Evolutionary conservation across 1,139 yeast genomes (phyloP), one percentile per base, ranked within the genome.

Genomic region (Torulaspora globosa): DNA sequence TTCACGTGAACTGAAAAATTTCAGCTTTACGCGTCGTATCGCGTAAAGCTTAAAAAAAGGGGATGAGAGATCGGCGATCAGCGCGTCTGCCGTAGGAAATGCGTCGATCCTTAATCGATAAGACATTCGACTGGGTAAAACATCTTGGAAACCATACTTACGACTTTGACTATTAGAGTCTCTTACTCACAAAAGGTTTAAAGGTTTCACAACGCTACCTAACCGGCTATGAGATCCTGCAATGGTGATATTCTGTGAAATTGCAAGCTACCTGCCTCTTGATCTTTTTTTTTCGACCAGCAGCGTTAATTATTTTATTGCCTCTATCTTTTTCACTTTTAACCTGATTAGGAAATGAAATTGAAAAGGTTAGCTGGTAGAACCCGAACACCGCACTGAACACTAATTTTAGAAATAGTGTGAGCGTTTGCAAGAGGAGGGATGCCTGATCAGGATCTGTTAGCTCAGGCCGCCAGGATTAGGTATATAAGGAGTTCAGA

Each of bases 241-340:
- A 5, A 21, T 21, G 6, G 9, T 21, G 19, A 3, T 18, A 3
- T n/a, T n/a, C n/a, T n/a, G n/a, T n/a, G n/a, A n/a, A n/a, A n/a
- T 18, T 3, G 19, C 4, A 18, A 18, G 5, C 19, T 18, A 18
- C 19, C 19, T 3, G 27, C 27, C 9, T 9, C 3, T 3, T 11
- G 3, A 4, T 29, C 19, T 28, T 28, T 28, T 18, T 37, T n/a
- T 15, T n/a, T 24, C 19, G 33, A n/a, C 29, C 23, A 15, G 58
- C 73, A 26, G 29, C 29, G 29, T 37, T 37, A 26, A 26, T 8
- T 15, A 14, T 18, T 24, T 21, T 39, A 21, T 31, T 15, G 28
- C 24, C 28, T 37, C 19, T 31, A 7, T 12, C 2, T 28, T 19
- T 33, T 41, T 14, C 31, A 44, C 34, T 44, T 43, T 44, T 44